phyloP scores from a whole-genome alignment of 2,329 filamentous ascomycete species.

The Incumbomyces delicatus region DNA sequence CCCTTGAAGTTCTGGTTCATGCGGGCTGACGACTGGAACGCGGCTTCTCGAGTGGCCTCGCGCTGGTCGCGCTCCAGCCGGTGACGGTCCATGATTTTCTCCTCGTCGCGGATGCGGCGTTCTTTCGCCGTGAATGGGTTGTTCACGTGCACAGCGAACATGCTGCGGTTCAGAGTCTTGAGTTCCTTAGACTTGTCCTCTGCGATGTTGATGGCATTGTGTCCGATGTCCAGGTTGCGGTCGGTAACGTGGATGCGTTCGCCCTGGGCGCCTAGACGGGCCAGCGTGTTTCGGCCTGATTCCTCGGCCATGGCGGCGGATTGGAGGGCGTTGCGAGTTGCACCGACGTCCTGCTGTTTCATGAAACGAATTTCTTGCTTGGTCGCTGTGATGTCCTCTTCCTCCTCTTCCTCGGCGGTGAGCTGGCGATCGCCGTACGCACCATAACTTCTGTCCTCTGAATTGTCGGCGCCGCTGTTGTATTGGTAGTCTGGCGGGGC shows the following conservation, averaged over 20 bases:
- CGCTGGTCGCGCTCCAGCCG: slow-evolving; percentile 46
- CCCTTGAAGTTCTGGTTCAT: slow-evolving; percentile 57
- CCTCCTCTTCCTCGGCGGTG: slow-evolving; percentile 70
- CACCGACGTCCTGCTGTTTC: slow-evolving; percentile 68
- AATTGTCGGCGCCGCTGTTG: slow-evolving; percentile 22
- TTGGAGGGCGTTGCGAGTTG: slow-evolving; percentile 58
- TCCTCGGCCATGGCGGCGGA: slow-evolving; percentile 61
- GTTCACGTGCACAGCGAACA: slow-evolving; percentile 75
- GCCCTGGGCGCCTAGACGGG: slow-evolving; percentile 64
- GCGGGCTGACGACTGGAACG: slow-evolving; percentile 46
- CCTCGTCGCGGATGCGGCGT: slow-evolving; percentile 55
- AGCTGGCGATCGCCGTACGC: slow-evolving; percentile 62
- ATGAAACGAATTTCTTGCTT: slow-evolving; percentile 66
- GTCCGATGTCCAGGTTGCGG: slow-evolving; percentile 68
- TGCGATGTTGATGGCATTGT: slow-evolving; percentile 64
- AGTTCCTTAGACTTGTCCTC: slow-evolving; percentile 74
- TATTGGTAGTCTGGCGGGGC: slow-evolving; percentile 27
- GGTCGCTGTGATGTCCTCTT: slow-evolving; percentile 60
- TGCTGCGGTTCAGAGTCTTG: slow-evolving; percentile 75
- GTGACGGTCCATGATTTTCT: slow-evolving; percentile 58
- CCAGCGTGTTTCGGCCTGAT: slow-evolving; percentile 61
- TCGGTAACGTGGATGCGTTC: slow-evolving; percentile 76
- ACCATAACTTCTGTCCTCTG: slow-evolving; percentile 32
- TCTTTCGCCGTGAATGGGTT: slow-evolving; percentile 68
- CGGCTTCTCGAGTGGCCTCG: slow-evolving; percentile 47